Conservation (phyloP, 176 grass and related monocot species). For the Eleusine indica region DNA sequence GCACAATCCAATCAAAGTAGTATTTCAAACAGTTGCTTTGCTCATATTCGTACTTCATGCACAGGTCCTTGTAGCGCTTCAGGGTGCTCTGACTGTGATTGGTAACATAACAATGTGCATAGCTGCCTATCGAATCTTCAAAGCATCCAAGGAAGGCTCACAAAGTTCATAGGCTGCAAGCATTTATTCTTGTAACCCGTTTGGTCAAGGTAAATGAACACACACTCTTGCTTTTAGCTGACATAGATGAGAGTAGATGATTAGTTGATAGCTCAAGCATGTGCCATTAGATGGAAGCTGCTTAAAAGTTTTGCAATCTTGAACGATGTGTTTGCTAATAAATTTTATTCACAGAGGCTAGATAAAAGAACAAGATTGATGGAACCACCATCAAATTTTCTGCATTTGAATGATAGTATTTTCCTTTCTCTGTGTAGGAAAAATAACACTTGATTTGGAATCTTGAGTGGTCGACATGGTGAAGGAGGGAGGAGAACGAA, state of each 20-base stretch:
- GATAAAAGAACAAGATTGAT: neutral
- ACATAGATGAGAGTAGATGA: neutral
- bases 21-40: conserved; percentile 15
- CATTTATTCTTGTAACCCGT: neutral
- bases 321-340: neutral
- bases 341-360: neutral
- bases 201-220: conserved; percentile 16
- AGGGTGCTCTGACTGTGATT: conserved; percentile 75
- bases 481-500: neutral
- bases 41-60: neutral
- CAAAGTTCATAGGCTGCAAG: conserved; percentile 52
- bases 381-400: neutral
- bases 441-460: neutral
- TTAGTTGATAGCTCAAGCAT: neutral
- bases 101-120: conserved; percentile 94
- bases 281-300: neutral
- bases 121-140: conserved; percentile 89
- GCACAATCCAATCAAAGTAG: neutral
- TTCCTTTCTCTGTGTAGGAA: conserved; percentile 5
- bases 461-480: neutral
- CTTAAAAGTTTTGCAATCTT: neutral
- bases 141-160: conserved; percentile 69
- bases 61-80: conserved; percentile 86
- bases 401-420: neutral
- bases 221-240: neutral